Evolutionary conservation across 306 rosid genomes (phyloP), one percentile per base, ranked within the genome.

Genomic region (Acacia crassicarpa): DNA sequence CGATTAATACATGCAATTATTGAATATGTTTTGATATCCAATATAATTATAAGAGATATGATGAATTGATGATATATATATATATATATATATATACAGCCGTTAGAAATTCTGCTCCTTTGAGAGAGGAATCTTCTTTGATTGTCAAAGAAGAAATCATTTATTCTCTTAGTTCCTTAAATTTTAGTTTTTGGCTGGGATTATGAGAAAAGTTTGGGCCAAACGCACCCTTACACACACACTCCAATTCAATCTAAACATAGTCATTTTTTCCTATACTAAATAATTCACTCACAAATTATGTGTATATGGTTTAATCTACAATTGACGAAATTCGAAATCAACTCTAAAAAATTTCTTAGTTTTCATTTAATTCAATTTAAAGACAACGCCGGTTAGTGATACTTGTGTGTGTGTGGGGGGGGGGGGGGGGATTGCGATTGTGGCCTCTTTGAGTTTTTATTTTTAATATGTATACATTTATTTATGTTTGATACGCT

Each of bases 61-160:
- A 56, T 56, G 62, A 56, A 56, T 13, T 20, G 27, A 56, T 56
- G 25, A 56, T 56, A 56, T 56, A n/a, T 8, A 20, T 8, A 20
- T 56, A 8, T 56, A 20, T n/a, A 56, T 56, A n/a, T 8, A 20
- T 8, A 20, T 56, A 8, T 56, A 20, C 8, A 1, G 14, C 27
- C 61, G 75, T 68, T 76, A 74, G 76, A 62, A 67, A 68, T 74
- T 87, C 82, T 75, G 67, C 84, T 85, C 83, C 77, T 86, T 74
- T 82, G 75, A 82, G 87, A 78, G 41, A 77, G 76, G 97, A 89
- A 95, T 95, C 93, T 90, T 83, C 90, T 87, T 95, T 93, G 59
- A 86, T 90, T 89, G 92, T 88, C 90, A 88, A 91, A 89, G 93
- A 90, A 95, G 98, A 89, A 91, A 93, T 94, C 91, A 93, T 93